Evolutionary conservation across 768 basidiomycete genomes (phyloP).

Genomic region (Asterophora parasitica): DNA sequence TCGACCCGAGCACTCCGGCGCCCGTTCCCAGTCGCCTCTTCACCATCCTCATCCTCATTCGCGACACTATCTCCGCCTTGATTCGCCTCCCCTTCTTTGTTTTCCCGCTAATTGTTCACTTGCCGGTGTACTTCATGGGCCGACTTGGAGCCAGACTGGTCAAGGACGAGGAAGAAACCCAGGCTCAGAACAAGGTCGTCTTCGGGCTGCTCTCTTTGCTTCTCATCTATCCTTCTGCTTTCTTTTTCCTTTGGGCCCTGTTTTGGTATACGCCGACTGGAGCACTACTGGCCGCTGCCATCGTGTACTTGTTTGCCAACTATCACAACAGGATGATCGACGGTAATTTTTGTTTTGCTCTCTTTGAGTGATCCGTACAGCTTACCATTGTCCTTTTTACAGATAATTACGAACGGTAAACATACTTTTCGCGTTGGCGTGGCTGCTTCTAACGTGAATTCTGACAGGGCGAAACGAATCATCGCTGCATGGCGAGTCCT

Average conservation of each 20-base stretch:
- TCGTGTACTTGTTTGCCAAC: constrained; percentile 72
- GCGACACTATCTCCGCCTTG: constrained; percentile 68
- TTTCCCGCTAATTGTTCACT: constrained; percentile 76
- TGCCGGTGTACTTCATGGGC: constrained; percentile 83
- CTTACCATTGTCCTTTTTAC: constrained; percentile 9
- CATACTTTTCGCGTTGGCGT: constrained; percentile 6
- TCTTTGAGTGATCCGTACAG: constrained; percentile 9
- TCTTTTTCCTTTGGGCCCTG: constrained; percentile 82
- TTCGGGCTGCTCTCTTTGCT: constrained; percentile 76
- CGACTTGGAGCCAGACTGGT: constrained; percentile 68
- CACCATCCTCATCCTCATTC: constrained; percentile 73
- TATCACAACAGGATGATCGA: constrained; percentile 89
- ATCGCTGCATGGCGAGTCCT: constrained; percentile 96
- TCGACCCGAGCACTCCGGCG: constrained; percentile 74
- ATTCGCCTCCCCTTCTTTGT: constrained; percentile 85
- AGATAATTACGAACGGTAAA: constrained; percentile 80
- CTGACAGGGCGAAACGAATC: constrained; percentile 76
- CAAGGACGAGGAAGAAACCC: constrained; percentile 87
- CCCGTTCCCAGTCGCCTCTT: constrained; percentile 79
- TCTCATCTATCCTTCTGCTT: constrained; percentile 76
- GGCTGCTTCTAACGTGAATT: neutral
- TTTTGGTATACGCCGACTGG: constrained; percentile 74
- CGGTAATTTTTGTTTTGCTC: constrained; percentile 43
- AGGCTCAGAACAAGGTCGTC: constrained; percentile 95
- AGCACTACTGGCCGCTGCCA: constrained; percentile 60